These are phyloP conservation scores for Westerdykella aurantiaca DNA, from an alignment of 2,329 filamentous ascomycete genomes.

Conservation along the genomic window DNA sequence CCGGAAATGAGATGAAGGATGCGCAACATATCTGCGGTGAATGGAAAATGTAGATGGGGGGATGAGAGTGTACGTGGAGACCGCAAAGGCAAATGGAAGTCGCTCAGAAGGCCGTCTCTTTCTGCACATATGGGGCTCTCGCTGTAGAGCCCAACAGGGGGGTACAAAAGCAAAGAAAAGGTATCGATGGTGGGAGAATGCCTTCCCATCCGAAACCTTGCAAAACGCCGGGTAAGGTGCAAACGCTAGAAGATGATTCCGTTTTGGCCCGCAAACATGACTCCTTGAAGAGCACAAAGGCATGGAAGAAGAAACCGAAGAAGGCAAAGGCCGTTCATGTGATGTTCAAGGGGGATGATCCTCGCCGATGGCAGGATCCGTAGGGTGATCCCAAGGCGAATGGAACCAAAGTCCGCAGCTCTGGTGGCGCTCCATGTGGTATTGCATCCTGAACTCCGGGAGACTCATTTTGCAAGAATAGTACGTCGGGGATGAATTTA, in stretches of 20 bases:
- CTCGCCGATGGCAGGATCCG: background rate
- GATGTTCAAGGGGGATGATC: background rate
- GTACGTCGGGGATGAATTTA: constrained; percentile 5
- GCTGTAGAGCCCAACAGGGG: background rate
- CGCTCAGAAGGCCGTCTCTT: constrained; percentile 3
- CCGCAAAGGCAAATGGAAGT: background rate
- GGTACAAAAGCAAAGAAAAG: constrained; percentile 14
- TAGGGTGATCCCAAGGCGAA: background rate
- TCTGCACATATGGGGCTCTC: constrained; percentile 1
- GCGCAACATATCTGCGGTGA: too few relatives aligned
- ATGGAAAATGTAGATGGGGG: background rate
- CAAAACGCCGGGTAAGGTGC: constrained; percentile 24
- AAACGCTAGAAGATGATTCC: constrained; percentile 17
- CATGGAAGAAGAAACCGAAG: background rate
- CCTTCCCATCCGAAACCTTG: constrained; percentile 7
- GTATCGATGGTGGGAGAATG: constrained; percentile 27
- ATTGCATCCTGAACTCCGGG: constrained; percentile 2
- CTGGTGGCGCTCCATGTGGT: background rate
- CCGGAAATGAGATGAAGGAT: too few relatives aligned
- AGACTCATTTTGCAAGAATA: constrained; percentile 2
- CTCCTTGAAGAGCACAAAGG: constrained; percentile 8
- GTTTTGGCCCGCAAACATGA: constrained; percentile 16
- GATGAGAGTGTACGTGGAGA: background rate
- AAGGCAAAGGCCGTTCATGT: too few relatives aligned
- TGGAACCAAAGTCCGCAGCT: background rate